phyloP scores from a whole-genome alignment of 768 basidiomycete genomes.

The Pisolithus tinctorius region DNA sequence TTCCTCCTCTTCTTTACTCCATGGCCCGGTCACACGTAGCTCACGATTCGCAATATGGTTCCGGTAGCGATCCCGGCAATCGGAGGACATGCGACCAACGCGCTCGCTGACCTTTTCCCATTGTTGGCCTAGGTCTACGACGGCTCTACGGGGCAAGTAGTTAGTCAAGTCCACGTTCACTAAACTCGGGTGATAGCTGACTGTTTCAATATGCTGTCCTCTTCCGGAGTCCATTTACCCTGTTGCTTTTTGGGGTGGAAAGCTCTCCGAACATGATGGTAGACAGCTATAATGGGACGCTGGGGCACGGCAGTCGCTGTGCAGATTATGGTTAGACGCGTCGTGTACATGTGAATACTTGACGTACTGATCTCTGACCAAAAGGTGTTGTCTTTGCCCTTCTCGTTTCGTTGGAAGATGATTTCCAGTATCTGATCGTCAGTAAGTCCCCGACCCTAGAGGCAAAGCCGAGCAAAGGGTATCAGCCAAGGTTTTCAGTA shows the following conservation, averaged over 20 bases:
- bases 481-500: not conserved
- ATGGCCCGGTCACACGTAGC: slow-evolving; percentile 55
- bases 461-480: not conserved
- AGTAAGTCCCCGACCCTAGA: slow-evolving; percentile 44
- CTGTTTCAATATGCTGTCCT: slow-evolving; percentile 61
- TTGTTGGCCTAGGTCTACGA: slow-evolving; percentile 60
- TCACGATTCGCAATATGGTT: slow-evolving; percentile 73
- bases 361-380: slow-evolving; percentile 76
- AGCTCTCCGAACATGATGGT: slow-evolving; percentile 68
- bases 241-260: slow-evolving; percentile 64
- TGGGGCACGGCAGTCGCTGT: slow-evolving; percentile 64
- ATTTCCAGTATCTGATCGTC: slow-evolving; percentile 52
- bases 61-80: slow-evolving; percentile 81
- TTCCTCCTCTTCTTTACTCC: slow-evolving; percentile 78
- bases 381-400: slow-evolving; percentile 56
- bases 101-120: slow-evolving; percentile 72
- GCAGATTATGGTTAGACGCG: slow-evolving; percentile 4
- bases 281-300: slow-evolving; percentile 78
- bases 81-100: slow-evolving; percentile 71
- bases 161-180: slow-evolving; percentile 2
- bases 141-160: slow-evolving; percentile 42
- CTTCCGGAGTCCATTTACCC: slow-evolving; percentile 62
- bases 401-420: slow-evolving; percentile 63
- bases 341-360: not conserved
- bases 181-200: slow-evolving; percentile 27